Conservation (phyloP, 768 basidiomycete genomes). For the Tulasnella calospora region DNA sequence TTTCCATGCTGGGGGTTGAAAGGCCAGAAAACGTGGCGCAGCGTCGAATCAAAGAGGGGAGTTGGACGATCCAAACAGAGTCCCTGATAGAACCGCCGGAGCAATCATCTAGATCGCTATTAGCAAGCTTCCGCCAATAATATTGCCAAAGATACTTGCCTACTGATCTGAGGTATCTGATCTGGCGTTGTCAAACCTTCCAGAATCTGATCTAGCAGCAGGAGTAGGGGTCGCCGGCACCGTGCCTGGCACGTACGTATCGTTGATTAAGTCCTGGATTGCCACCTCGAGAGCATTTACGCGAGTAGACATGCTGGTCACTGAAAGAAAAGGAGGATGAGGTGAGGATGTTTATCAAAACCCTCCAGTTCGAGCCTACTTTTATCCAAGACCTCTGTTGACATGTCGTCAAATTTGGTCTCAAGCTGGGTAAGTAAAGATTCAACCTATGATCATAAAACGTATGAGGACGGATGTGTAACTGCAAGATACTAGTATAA, state of each 20-base stretch:
- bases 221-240: constrained; percentile 40
- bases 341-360: constrained; percentile 12
- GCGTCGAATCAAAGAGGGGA: not conserved
- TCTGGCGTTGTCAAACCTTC: not conserved
- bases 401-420: constrained; percentile 88
- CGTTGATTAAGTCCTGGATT: constrained; percentile 88
- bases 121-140: not conserved
- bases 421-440: constrained; percentile 84
- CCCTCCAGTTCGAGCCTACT: constrained; percentile 47
- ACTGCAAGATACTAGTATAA: constrained; percentile 29
- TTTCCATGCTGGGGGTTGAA: not conserved
- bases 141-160: not conserved
- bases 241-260: constrained; percentile 17
- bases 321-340: constrained; percentile 41
- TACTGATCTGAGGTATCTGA: not conserved
- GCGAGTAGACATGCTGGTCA: constrained; percentile 88
- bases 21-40: not conserved
- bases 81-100: not conserved
- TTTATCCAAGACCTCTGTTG: constrained; percentile 76
- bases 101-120: not conserved
- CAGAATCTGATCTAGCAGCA: not conserved
- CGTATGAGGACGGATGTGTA: constrained; percentile 16
- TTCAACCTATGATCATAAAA: constrained; percentile 60
- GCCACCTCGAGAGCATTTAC: constrained; percentile 86
- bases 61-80: not conserved